Evolutionary conservation across 225 moss, liverwort and hornwort species (phyloP), one percentile per base, ranked within the genome.

Genomic region (Pseudisothecium myosuroides): DNA sequence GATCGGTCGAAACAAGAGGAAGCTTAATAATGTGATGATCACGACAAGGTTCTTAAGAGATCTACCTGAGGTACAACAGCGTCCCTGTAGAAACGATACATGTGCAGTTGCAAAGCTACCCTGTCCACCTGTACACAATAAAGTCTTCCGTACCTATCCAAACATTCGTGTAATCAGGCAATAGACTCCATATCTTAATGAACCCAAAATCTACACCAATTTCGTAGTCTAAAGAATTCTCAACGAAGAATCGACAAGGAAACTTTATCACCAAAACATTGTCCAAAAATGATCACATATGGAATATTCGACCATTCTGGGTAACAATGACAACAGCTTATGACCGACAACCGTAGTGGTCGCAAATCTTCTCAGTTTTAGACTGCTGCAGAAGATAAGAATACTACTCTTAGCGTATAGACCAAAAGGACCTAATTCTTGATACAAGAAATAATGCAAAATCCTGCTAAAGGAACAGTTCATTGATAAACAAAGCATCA

Each of bases 101-200:
- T 85, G 89, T 95, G 96, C 75, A 98, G 94, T 89, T 94, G 95
- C 94, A 95, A 92, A 66, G 98, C 97, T 80, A 98, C 91, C 80
- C 96, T 95, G 88, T 98, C 98, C 89, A 98, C 96, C 92, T 98
- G 98, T 75, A 98, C 89, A 87, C 98, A 98, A 89, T 97, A 98
- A 54, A 98, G 95, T 83, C 98, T 95, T 90, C 98, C 98, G 91
- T 98, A 98, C 98, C 98, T 98, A 94, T 59, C 89, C 91, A 90
- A 85, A 66, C 76, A 85, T 82, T 79, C 74, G 59, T 50, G 45
- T 56, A 63, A 74, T 88, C 85, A 90, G 39, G 65, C 47, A 83
- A 37, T 32, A 87, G 49, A 60, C 39, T 82, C 60, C 45, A 45
- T 37, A 75, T 63, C 75, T 29, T 54, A 41, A 21, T 28, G 37